These are phyloP conservation scores for Paraglomus occultum DNA, from an alignment of 192 early-diverging fungal species.

Conservation along the genomic window DNA sequence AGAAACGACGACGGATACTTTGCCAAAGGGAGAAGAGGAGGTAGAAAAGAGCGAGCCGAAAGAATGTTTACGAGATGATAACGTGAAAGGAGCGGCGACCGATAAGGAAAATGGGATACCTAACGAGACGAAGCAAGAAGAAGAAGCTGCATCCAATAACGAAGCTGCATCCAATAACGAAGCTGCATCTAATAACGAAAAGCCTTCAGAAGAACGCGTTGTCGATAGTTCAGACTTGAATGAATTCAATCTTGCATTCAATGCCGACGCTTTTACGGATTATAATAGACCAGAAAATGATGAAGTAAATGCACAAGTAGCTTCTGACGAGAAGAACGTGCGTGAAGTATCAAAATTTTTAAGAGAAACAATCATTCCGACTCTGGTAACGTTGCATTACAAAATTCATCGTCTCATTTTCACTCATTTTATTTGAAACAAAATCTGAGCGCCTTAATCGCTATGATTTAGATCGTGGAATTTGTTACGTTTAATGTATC, in stretches of 20 bases:
- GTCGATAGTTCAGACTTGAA: not conserved
- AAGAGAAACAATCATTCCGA: constrained; percentile 61
- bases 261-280: constrained; percentile 48
- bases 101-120: no score
- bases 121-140: constrained; percentile 3
- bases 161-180: not conserved
- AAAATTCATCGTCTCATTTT: constrained; percentile 8
- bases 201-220: no score
- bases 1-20: constrained; percentile 5
- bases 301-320: constrained; percentile 34
- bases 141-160: constrained; percentile 15
- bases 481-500: constrained; percentile 67
- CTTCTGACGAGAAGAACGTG: constrained; percentile 33
- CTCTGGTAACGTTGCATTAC: constrained; percentile 47
- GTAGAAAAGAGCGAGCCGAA: constrained; percentile 38
- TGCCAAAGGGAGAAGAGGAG: constrained; percentile 25
- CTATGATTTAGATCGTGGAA: constrained; percentile 45
- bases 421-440: constrained; percentile 28
- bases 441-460: constrained; percentile 32
- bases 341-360: constrained; percentile 80
- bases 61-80: not conserved
- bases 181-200: not conserved
- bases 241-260: constrained; percentile 51
- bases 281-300: constrained; percentile 15
- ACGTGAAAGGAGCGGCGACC: no score